These are phyloP conservation scores for Casuarina glauca DNA, from an alignment of 306 rosid genomes.

Conservation along the genomic window DNA sequence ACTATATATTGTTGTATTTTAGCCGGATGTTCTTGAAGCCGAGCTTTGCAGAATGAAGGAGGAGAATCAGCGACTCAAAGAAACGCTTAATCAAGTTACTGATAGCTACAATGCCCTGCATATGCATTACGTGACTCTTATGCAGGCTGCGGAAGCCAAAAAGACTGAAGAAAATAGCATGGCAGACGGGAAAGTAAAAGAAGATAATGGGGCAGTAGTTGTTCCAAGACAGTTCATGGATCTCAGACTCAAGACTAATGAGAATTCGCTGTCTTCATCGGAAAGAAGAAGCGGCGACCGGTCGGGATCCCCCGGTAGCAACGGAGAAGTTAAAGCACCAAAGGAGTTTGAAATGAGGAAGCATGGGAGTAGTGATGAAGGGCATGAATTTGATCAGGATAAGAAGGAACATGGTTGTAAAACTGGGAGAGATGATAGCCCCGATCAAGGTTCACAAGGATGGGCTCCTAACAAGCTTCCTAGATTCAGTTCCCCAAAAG, in stretches of 20 bases:
- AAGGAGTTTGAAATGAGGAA: constrained; percentile 23
- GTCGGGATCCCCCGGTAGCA: constrained; percentile 41
- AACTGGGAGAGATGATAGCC: constrained; percentile 44
- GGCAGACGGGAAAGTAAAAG: constrained; percentile 28
- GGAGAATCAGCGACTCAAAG: constrained; percentile 63
- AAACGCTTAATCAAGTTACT: constrained; percentile 40
- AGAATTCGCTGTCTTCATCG: constrained; percentile 50
- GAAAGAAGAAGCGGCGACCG: constrained; percentile 37
- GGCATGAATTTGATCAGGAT: constrained; percentile 31
- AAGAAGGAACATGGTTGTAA: constrained; percentile 35
- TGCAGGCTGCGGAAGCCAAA: constrained; percentile 38
- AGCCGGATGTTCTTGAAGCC: constrained; percentile 55
- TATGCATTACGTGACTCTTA: constrained; percentile 37
- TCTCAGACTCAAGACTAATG: constrained; percentile 59
- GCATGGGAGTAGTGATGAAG: constrained; percentile 31
- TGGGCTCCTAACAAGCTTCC: constrained; percentile 49
- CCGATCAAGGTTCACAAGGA: constrained; percentile 37
- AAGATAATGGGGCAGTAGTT: constrained; percentile 24
- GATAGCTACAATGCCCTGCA: constrained; percentile 46
- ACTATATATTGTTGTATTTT: constrained; percentile 5
- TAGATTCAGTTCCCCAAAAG: constrained; percentile 48
- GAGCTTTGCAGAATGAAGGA: constrained; percentile 48
- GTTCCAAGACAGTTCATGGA: constrained; percentile 68
- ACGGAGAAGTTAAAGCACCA: constrained; percentile 27
- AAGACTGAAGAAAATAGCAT: constrained; percentile 27